Percentiles rank a stretch among this genome's conserved stretches.
phyloP scores from a whole-genome alignment of 306 rosid species.

The Acacia acuminata region DNA sequence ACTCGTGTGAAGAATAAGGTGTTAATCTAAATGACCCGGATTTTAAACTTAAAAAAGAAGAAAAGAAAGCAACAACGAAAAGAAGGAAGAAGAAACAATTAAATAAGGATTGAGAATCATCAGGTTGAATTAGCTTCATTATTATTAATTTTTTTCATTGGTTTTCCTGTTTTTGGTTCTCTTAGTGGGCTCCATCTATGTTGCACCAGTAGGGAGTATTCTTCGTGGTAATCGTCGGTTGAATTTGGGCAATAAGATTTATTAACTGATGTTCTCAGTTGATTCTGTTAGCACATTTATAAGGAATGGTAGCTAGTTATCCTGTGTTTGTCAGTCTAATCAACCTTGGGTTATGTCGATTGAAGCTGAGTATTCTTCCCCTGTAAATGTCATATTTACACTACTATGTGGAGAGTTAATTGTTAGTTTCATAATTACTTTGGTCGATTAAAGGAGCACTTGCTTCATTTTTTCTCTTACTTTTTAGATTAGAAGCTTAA shows the following conservation, averaged over 20 bases:
- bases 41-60: slow-evolving; percentile 24
- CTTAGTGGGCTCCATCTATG: slow-evolving; percentile 41
- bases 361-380: neutral
- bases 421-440: neutral
- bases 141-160: slow-evolving; percentile 19
- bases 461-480: neutral
- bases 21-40: slow-evolving; percentile 47
- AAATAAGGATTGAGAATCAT: slow-evolving; percentile 40
- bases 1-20: slow-evolving; percentile 20
- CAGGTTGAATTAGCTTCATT: slow-evolving; percentile 40
- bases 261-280: slow-evolving; percentile 34
- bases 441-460: neutral
- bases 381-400: slow-evolving; percentile 6
- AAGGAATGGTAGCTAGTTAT: slow-evolving; percentile 20
- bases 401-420: neutral
- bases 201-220: slow-evolving; percentile 43
- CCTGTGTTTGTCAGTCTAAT: slow-evolving; percentile 10
- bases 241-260: slow-evolving; percentile 44
- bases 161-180: slow-evolving; percentile 28
- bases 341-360: neutral
- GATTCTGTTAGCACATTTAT: slow-evolving; percentile 23
- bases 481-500: neutral
- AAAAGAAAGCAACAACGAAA: neutral
- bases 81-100: slow-evolving; percentile 20
- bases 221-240: slow-evolving; percentile 35